Evolutionary conservation across 2,329 filamentous ascomycete species (phyloP), one percentile per base, ranked within the genome.

Genomic region (Fusarium luffae): DNA sequence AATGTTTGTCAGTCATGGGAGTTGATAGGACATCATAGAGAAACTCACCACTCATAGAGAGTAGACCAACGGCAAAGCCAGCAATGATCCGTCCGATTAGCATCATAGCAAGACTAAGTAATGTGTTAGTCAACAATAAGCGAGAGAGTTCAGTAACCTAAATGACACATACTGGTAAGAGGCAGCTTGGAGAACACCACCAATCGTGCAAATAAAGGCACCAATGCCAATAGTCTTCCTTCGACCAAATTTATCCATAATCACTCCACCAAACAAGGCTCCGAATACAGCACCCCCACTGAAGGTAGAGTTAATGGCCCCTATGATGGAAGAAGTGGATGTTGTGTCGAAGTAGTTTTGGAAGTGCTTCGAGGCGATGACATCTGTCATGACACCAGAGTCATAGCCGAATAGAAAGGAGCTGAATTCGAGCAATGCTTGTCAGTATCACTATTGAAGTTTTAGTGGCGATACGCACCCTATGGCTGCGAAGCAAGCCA

Each of bases 301-400:
- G 68, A 88, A 89, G 2, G 86, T 88, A 40, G 85, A 85, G 74
- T 88, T 87, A 74, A 89, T 88, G n/a, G 86, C 86, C 5, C 87
- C 87, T 49, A 88, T 82, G 18, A 85, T 74, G 43, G 72, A 61
- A 2, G 72, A 74, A 3, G 72, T 69, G 83, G 16, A 82, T 74
- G 32, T 79, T 9, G 86, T 87, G 52, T 86, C 74, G 77, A 89
- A 89, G 74, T 82, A 86, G 5, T 72, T 55, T 11, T 87, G 80
- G 71, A 89, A 88, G 72, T 88, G 78, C 8, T 79, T 77, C 3
- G 83, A 85, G n/a, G 82, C 83, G 46, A 88, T 88, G 40, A 87
- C 85, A 76, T 86, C 82, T 12, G 81, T 82, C 72, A 74, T 74
- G 5, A 74, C 72, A n/a, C 72, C 72, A 3, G 64, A 68, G 18